Base-by-base conservation (phyloP, 164 flowering plant genomes). In the Chimonanthus praecox region DNA sequence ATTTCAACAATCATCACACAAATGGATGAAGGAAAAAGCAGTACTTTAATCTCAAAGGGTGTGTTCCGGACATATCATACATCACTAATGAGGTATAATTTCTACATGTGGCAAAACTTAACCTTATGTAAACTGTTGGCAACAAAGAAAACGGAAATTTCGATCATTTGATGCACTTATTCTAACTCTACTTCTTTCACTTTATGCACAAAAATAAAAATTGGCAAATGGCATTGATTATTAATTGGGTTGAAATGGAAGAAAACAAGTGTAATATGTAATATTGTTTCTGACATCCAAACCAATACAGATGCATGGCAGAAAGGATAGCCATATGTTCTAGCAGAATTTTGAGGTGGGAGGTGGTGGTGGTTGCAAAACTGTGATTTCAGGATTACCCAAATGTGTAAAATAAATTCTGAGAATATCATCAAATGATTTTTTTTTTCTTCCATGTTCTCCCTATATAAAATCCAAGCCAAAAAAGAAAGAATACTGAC, bases 401-500 rank as follows among this genome's bases (percentile, higher is more conserved):
- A 54, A 54, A 54, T 54, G 60, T 11, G 60, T 54, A 13, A 54
- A n/a, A 54, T 11, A 54, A 54, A 54, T 13, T 54, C 60, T 54
- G 60, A 54, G 60, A 54, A 54, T 9, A 13, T n/a, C 60, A 54
- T 9, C 15, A 54, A 54, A 54, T 15, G 16, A 54, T 3, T 54
- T 2, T 2, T 54, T 33, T 33, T 33, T 33, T 0, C 4, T 16
- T 54, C 60, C 13, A 54, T 54, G 11, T 54, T 54, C 16, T 54
- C 10, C 60, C 0, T 4, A 47, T 9, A 16, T 18, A 7, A 45
- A n/a, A 58, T 51, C 49, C 49, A 64, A n/a, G 46, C 18, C 10
- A n/a, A 60, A 61, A 72, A 20, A 44, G 43, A 64, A 3, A 49
- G 21, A 63, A 15, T 49, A 75, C 85, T 76, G 60, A 89, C 98